Evolutionary conservation across 1,284 basidiomycete genomes (phyloP), one percentile per base, ranked within the genome.

Genomic region (Polyporus tsugae): DNA sequence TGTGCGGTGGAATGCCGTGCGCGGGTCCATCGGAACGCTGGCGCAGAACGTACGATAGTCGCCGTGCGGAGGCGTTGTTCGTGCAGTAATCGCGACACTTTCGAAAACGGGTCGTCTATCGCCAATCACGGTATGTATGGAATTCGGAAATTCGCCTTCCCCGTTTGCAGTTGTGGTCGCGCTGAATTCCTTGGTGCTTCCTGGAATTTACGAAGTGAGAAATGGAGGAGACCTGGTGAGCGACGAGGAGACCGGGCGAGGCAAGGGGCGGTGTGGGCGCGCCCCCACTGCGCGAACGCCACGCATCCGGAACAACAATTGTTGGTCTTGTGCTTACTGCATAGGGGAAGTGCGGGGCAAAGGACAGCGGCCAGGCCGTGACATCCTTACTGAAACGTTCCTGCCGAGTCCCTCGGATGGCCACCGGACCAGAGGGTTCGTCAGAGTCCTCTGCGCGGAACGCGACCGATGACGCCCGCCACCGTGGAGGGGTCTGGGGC

Each of bases 41-140:
- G 46, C 46, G 46, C 22, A 49, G 17, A 55, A 55, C 52, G 52
- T 55, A 55, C 52, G 52, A 55, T 35, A 33, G 29, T 55, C 25
- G 29, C 29, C 52, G 17, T 33, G 29, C 13, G 29, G 15, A 55
- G 29, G 52, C 29, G 52, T 29, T 17, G 29, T 10, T 29, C 15
- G 29, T 2, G 52, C 29, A 33, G 13, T 6, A 55, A 55, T 55
- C 29, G 33, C 29, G 52, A 55, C 52, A 55, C 29, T 33, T 55
- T 29, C 17, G 46, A 11, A n/a, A n/a, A n/a, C n/a, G n/a, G n/a
- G 22, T 25, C 44, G 44, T 17, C 46, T 49, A 22, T 25, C 46
- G 46, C 22, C 9, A 49, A 22, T 10, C 22, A 25, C 46, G 46
- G 29, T 29, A 29, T 29, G 29, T 1, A 29, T 29, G 29, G 46